A percentile compares a stretch with the other conserved stretches of the same genome.
phyloP scores from a whole-genome alignment of 106 monocot genomes.

The Dendrobium catenatum region DNA sequence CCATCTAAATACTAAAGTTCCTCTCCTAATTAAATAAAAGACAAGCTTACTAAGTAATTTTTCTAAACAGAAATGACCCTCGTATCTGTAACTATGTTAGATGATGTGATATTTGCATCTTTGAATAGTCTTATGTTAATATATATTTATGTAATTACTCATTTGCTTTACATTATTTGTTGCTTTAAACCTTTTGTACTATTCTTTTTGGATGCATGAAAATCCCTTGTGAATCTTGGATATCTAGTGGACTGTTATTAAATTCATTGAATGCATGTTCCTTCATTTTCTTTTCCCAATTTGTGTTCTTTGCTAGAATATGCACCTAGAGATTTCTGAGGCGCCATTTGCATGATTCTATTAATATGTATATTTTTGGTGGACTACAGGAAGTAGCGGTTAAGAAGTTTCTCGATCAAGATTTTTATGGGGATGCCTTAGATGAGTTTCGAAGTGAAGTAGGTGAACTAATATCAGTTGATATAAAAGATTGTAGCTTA shows the following conservation, averaged over 20 bases:
- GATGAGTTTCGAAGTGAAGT: constrained; percentile 97
- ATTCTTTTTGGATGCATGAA: background rate
- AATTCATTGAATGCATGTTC: background rate
- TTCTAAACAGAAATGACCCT: no score
- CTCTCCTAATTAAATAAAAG: no score
- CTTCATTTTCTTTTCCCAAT: background rate
- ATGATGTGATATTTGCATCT: background rate
- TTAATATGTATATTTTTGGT: background rate
- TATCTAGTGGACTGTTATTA: background rate
- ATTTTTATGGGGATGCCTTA: constrained; percentile 93
- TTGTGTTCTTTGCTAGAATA: background rate
- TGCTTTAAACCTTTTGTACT: background rate
- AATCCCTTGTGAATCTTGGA: background rate
- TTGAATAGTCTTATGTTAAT: background rate
- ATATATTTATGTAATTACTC: background rate
- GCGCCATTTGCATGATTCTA: background rate
- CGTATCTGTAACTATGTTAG: no score
- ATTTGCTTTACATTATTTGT: background rate
- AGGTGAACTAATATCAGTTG: constrained; percentile 7
- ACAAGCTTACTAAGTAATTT: no score
- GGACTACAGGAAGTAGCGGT: constrained; percentile 88
- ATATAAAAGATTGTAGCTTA: background rate
- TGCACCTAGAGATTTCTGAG: background rate
- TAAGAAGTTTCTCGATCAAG: constrained; percentile 95
- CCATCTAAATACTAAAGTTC: no score